These are phyloP conservation scores for Saccharomyces pastorianus DNA, from an alignment of 1,139 yeast genomes.

Conservation along the genomic window DNA sequence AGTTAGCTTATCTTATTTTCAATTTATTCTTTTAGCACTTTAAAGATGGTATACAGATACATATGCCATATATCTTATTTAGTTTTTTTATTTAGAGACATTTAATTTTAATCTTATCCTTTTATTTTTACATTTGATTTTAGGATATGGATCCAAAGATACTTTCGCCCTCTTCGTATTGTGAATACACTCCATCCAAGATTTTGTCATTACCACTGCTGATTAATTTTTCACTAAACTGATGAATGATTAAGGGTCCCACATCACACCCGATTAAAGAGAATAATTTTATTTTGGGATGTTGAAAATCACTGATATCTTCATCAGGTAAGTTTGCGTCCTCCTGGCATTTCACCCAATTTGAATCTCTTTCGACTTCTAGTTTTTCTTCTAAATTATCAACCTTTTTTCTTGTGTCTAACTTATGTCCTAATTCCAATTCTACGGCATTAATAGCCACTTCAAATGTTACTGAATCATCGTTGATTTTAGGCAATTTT, in stretches of 20 bases:
- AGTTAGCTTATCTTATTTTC: no score
- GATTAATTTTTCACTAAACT: constrained; percentile 18
- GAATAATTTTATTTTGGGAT: constrained; percentile 22
- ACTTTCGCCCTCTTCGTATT: neutral
- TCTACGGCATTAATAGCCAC: constrained; percentile 24
- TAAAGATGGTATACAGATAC: neutral
- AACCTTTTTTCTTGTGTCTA: constrained; percentile 6
- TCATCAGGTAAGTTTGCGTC: constrained; percentile 16
- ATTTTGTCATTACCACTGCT: neutral
- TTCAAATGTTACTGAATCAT: constrained; percentile 25
- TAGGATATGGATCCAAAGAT: neutral
- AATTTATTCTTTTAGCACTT: neutral
- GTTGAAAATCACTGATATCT: neutral
- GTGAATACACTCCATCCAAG: neutral
- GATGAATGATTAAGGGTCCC: constrained; percentile 25
- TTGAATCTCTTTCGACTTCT: constrained; percentile 23
- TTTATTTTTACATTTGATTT: neutral
- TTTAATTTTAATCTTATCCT: neutral
- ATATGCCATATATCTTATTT: neutral
- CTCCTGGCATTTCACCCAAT: constrained; percentile 25
- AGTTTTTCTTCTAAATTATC: constrained; percentile 11
- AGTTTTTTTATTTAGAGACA: neutral
- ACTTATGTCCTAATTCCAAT: constrained; percentile 21
- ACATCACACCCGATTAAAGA: constrained; percentile 28
- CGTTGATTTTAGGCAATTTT: constrained; percentile 18